Percentiles rank a stretch among this genome's conserved stretches.
These are phyloP conservation scores for Annona cherimola DNA, from an alignment of 164 flowering plant species.

Conservation along the genomic window DNA sequence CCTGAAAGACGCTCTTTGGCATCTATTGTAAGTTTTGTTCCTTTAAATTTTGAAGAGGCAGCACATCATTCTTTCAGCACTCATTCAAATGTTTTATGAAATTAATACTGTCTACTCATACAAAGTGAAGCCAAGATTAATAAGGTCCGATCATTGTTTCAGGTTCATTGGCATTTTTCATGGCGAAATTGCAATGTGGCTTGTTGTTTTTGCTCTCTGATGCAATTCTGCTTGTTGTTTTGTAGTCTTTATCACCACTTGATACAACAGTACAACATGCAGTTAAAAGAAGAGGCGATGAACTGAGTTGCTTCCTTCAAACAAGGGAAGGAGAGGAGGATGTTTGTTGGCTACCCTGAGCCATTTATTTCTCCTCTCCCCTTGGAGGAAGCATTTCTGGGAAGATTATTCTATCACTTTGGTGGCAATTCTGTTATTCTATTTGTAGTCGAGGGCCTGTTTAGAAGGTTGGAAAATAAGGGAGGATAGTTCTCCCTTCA, in stretches of 20 bases:
- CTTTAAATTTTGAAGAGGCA: not conserved
- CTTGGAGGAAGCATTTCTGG: not conserved
- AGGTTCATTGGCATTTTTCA: not conserved
- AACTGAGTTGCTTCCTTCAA: not conserved
- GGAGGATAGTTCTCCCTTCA: no score
- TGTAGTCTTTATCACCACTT: not conserved
- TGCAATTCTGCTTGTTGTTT: no score
- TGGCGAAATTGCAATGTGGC: not conserved
- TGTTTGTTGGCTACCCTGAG: not conserved
- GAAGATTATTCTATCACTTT: not conserved
- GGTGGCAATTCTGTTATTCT: not conserved
- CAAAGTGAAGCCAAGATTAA: not conserved
- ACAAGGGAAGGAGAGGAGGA: not conserved
- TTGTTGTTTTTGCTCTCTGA: not conserved
- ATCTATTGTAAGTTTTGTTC: slow-evolving; percentile 62
- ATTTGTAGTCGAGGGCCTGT: not conserved
- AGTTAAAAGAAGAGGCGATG: not conserved
- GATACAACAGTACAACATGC: not conserved
- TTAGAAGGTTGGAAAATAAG: no score
- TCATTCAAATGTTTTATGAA: not conserved
- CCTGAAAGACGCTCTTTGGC: slow-evolving; percentile 87
- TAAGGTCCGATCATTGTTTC: not conserved
- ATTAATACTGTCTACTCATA: not conserved
- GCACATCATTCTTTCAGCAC: not conserved
- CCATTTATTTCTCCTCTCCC: not conserved